These are phyloP conservation scores for Bipolaris gigantea DNA, from an alignment of 2,329 filamentous ascomycete genomes.

Conservation along the genomic window DNA sequence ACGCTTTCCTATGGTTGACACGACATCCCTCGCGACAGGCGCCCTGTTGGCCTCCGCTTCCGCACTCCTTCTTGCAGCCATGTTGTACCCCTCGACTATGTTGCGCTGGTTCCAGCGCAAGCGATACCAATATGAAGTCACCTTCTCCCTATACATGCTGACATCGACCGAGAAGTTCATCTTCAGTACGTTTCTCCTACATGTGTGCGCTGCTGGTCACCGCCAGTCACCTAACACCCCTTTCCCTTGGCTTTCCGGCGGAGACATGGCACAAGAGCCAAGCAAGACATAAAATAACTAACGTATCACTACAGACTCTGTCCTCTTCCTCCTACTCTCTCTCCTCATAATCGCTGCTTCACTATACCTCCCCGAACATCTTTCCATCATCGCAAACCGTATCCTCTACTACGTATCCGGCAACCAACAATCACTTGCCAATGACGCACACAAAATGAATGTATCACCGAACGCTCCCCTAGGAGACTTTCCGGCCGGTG, in stretches of 20 bases:
- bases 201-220: neutral
- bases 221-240: no score
- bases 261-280: neutral
- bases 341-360: constrained; percentile 84
- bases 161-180: constrained; percentile 95
- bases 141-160: constrained; percentile 95
- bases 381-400: constrained; percentile 78
- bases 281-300: neutral
- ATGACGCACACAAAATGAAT: constrained; percentile 18
- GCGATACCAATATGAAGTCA: constrained; percentile 98
- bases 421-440: constrained; percentile 56
- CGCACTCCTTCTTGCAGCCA: constrained; percentile 48
- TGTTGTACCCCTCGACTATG: constrained; percentile 57
- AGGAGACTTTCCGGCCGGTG: constrained; percentile 11
- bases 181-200: constrained; percentile 70
- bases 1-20: constrained; percentile 33
- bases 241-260: no score
- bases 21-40: constrained; percentile 41
- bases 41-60: constrained; percentile 42
- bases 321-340: constrained; percentile 86
- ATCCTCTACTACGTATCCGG: constrained; percentile 95
- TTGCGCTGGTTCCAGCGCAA: constrained; percentile 90
- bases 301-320: constrained; percentile 64
- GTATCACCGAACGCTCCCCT: constrained; percentile 12
- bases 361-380: constrained; percentile 91